phyloP scores from a whole-genome alignment of 805 yeast species.

The Lipomyces yamanashiensis region DNA sequence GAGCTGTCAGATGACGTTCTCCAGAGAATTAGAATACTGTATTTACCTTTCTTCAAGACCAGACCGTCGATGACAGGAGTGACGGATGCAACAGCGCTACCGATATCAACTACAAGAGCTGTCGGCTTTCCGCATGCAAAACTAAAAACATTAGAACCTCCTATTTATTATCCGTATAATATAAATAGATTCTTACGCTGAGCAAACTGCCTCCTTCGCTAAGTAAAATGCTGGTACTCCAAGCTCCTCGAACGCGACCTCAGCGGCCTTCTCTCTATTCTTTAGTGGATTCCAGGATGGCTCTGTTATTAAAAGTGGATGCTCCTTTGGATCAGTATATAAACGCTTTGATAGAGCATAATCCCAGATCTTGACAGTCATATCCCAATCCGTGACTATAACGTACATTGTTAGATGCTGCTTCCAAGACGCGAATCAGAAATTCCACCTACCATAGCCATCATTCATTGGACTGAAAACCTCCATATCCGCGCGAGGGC shows the following conservation, averaged over 20 bases:
- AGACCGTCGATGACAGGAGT: slow-evolving; percentile 60
- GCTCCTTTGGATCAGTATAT: slow-evolving; percentile 60
- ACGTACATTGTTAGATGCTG: neutral
- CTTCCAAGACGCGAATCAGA: neutral
- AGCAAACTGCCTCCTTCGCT: slow-evolving; percentile 76
- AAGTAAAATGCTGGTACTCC: slow-evolving; percentile 78
- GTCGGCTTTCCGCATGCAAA: slow-evolving; percentile 79
- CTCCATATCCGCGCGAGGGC: slow-evolving; percentile 44
- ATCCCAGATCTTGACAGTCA: slow-evolving; percentile 67
- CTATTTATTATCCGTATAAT: neutral
- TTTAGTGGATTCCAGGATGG: slow-evolving; percentile 71
- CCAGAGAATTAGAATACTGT: neutral
- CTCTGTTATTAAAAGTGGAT: slow-evolving; percentile 67
- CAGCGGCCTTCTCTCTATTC: slow-evolving; percentile 61
- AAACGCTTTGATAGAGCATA: slow-evolving; percentile 59
- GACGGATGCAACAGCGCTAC: slow-evolving; percentile 68
- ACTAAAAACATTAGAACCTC: slow-evolving; percentile 47
- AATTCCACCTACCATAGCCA: slow-evolving; percentile 40
- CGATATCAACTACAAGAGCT: slow-evolving; percentile 81
- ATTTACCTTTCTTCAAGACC: slow-evolving; percentile 38
- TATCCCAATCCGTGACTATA: slow-evolving; percentile 62
- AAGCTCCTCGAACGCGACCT: slow-evolving; percentile 74
- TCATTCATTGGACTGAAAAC: slow-evolving; percentile 45
- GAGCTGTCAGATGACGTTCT: neutral
- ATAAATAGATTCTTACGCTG: slow-evolving; percentile 40